Evolutionary conservation across 2,329 filamentous ascomycete species (phyloP).

Genomic region (Aureobasidium sp.): DNA sequence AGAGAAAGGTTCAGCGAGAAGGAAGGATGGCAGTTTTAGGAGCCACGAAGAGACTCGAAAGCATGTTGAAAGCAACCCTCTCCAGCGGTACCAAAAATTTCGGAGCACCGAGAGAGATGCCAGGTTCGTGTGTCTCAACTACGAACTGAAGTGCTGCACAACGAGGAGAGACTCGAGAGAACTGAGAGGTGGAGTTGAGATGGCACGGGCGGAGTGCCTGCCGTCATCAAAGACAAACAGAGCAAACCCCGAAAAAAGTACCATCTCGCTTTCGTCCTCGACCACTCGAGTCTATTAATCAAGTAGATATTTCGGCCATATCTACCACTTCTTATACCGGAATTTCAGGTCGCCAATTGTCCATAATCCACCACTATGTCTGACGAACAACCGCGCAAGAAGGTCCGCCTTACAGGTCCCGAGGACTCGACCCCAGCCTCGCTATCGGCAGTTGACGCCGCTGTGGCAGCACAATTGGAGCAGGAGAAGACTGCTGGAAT

Average conservation of each 20-base stretch:
- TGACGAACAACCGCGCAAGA: slow-evolving; percentile 13
- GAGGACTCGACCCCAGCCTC: background rate
- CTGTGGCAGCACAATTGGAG: slow-evolving; percentile 21
- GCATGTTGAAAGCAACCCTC: too few relatives aligned
- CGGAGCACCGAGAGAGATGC: too few relatives aligned
- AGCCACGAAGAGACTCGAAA: too few relatives aligned
- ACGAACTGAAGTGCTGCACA: too few relatives aligned
- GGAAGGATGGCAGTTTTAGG: too few relatives aligned
- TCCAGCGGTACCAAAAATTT: too few relatives aligned
- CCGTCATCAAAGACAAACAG: slow-evolving; percentile 4
- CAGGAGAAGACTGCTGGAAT: slow-evolving; percentile 48
- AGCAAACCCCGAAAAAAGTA: slow-evolving; percentile 5
- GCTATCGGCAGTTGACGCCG: background rate
- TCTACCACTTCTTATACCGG: background rate
- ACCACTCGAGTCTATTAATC: background rate
- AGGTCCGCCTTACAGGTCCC: slow-evolving; percentile 9
- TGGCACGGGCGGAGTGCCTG: background rate
- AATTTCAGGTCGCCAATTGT: too few relatives aligned
- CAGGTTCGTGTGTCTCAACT: too few relatives aligned
- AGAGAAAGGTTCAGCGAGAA: too few relatives aligned
- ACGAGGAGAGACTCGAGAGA: too few relatives aligned
- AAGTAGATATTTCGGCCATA: background rate
- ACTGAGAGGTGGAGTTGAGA: background rate
- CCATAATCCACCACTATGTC: background rate
- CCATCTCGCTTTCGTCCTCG: background rate